Evolutionary conservation across 2,329 filamentous ascomycete species (phyloP).

Genomic region (Botryotinia narcissicola): DNA sequence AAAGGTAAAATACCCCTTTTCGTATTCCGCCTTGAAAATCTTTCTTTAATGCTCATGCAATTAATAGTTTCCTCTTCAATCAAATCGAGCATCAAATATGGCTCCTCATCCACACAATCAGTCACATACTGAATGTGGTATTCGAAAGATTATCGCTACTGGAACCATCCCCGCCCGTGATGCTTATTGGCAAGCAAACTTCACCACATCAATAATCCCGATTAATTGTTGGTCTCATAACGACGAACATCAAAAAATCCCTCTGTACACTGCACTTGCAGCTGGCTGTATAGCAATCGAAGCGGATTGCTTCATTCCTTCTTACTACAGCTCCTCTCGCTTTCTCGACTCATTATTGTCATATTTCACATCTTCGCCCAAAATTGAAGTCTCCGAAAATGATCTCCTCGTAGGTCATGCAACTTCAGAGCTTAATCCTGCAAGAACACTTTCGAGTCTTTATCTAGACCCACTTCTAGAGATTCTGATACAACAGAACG

Average conservation of each 20-base stretch:
- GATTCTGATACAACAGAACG: constrained; percentile 52
- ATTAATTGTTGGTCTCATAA: constrained; percentile 47
- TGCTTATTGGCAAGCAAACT: constrained; percentile 9
- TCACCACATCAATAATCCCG: constrained; percentile 16
- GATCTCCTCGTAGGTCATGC: constrained; percentile 56
- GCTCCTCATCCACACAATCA: background rate
- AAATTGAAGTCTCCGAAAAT: background rate
- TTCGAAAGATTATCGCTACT: background rate
- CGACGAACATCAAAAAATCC: constrained; percentile 52
- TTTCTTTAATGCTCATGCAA: background rate
- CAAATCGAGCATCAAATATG: background rate
- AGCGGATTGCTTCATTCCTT: constrained; percentile 44
- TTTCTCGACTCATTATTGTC: background rate
- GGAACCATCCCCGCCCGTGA: background rate
- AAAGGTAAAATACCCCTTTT: background rate
- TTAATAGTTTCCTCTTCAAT: background rate
- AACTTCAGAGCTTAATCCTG: constrained; percentile 48
- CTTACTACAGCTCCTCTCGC: background rate
- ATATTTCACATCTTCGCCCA: background rate
- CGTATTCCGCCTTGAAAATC: background rate
- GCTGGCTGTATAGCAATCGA: constrained; percentile 58
- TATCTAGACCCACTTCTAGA: constrained; percentile 59
- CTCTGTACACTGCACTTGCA: constrained; percentile 51
- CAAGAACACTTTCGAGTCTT: constrained; percentile 54
- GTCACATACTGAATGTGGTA: background rate